Evolutionary conservation across 2,329 filamentous ascomycete genomes (phyloP), one percentile per base, ranked within the genome.

Genomic region (Penicillium capsulatum): DNA sequence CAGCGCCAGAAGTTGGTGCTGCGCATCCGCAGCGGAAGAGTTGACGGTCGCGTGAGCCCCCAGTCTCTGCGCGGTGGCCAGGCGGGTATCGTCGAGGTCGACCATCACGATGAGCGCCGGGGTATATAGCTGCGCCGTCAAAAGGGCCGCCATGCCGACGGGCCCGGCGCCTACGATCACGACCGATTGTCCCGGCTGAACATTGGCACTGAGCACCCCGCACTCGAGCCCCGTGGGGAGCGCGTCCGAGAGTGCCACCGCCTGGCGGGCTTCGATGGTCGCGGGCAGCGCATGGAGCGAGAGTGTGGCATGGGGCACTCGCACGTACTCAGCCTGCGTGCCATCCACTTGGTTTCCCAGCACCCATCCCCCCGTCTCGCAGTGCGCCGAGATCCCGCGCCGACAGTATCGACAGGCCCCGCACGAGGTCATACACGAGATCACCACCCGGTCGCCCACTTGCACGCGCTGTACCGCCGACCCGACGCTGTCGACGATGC

Each of bases 181-280:
- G 1, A 80, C 73, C 1, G 67, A 74, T 4, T 62, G 58, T 0
- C 75, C 76, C 0, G 75, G 76, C 40, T 70, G 59, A 1, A 80
- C 71, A 17, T 71, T 69, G 5, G 69, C 71, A 47, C 72, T 74
- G 22, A 76, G 57, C 0, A 74, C 72, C 15, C 76, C 76, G 40
- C 71, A 74, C 53, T 80, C 76, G 13, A 75, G 60, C 1, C 73
- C 76, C 0, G 77, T 80, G 2, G 77, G 76, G 33, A 79, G 68
- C 17, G 76, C 74, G 58, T 80, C 77, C 39, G 70, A 74, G 8
- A 80, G 57, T 53, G 75, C 70, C 2, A 80, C 71, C 3, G 73
- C 53, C 0, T 64, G 58, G 2, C 61, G 58, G 29, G 69, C 66
- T 16, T 72, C 66, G 1, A 70, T 66, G 1, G 61, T 67, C 0